Base-by-base conservation (phyloP, 176 grass and related monocot species). In the Lolium perenne region DNA sequence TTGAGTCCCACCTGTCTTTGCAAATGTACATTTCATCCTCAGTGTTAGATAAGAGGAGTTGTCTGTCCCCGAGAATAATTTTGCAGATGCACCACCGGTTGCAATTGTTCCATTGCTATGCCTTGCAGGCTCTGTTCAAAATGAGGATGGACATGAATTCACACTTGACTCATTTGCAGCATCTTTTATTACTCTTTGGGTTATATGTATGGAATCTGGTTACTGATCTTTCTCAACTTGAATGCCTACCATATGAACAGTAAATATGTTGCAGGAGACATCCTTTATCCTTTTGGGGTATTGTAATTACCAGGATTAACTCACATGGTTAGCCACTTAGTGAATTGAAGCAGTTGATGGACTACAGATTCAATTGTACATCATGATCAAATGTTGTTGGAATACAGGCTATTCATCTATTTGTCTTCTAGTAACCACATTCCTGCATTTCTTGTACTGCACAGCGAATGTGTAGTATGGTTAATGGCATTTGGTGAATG, bases 351-450 rank as follows among this genome's bases (percentile, higher is more conserved):
- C 9, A 49, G 21, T 54, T 69, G 13, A n/a, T 45, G 9, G 8
- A 29, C 23, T 15, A 10, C 17, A 48, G 40, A 74, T 49, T 74
- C 54, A 48, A 29, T 26, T 83, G 3, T 61, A 58, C 40, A 61
- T 13, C 22, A 61, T 0, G 4, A 57, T 32, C 5, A 26, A 48
- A 35, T 61, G 13, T 35, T 73, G 23, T 51, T 11, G 16, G 17
- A 8, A 53, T 60, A 59, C 9, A 29, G 15, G 18, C 46, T n/a
- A 29, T 45, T 83, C 55, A 59, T 59, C 51, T 71, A 83, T 75
- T 84, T 60, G 16, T 20, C 17, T 56, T 56, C 54, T 7, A 56
- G 16, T 56, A 7, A 56, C 17, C 54, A 38, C 48, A 22, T 43
- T 20, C 4, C 12, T 62, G 47, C 69, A 69, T 54, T 81, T 15